Base-by-base conservation (phyloP, 1,284 basidiomycete genomes). In the Bjerkandera adusta region DNA sequence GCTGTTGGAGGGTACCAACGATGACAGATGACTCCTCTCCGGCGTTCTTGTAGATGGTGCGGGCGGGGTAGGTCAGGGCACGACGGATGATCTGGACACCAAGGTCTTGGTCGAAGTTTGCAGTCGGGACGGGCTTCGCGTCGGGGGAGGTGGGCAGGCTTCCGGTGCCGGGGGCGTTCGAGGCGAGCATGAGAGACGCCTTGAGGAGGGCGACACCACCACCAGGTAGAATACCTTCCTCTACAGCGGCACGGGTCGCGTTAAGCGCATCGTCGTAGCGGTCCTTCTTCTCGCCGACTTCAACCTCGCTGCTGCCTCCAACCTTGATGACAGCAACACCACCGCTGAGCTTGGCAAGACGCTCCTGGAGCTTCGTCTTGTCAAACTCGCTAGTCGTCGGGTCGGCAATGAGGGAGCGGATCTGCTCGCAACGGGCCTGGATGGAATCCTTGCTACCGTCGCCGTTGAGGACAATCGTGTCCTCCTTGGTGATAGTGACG, bases 251-350 rank as follows among this genome's bases (percentile, higher is more conserved):
- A 48, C 96, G 89, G 4, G 96, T 98, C 15, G 94, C 94, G 68
- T 97, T 97, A 49, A 98, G 79, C 5, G 96, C 96, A 66, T 99
- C 96, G 62, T 99, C 96, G 68, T 97, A 98, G 43, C 95, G 81
- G 69, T 98, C 96, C 84, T 98, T 98, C 90, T 98, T 98, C 81
- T 99, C 96, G 13, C 95, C 82, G 54, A 98, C 96, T 73, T 98
- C 96, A 49, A 98, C 95, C 70, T 98, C 96, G 52, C 81, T 86
- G 40, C 85, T 76, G 36, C 96, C 96, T 51, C 96, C 96, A 56
- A 98, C 96, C 72, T 92, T 94, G 82, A 98, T 97, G 67, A 98
- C 95, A 24, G 95, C 96, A 44, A 98, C 95, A 75, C 96, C 95
- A 48, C 96, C 95, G 35, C 81, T 83, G 48, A 98, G 78, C 80